Conservation (phyloP, 768 basidiomycete species). For the Lactarius vividus region DNA sequence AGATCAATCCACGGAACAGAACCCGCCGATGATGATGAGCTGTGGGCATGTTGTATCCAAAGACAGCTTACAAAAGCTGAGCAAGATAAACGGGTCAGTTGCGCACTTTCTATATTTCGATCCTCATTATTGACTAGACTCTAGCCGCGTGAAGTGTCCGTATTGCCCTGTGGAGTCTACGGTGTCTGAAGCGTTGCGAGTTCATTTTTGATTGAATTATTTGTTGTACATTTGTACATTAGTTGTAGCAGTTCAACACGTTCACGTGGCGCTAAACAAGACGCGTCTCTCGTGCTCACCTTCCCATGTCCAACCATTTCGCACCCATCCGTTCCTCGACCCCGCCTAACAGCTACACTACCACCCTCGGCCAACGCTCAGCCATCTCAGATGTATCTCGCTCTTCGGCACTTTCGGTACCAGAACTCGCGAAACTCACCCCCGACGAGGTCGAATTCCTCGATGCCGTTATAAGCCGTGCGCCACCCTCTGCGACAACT, state of each 20-base stretch:
- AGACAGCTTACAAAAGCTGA: conserved; percentile 86
- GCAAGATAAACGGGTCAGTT: conserved; percentile 80
- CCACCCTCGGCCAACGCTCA: conserved; percentile 29
- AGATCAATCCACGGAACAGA: conserved; percentile 88
- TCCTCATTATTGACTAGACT: conserved; percentile 86
- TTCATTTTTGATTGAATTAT: conserved; percentile 52
- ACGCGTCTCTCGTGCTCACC: neutral
- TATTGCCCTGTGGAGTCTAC: conserved; percentile 88
- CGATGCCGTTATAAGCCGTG: conserved; percentile 70
- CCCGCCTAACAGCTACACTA: conserved; percentile 20
- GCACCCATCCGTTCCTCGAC: conserved; percentile 37
- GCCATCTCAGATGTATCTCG: conserved; percentile 30
- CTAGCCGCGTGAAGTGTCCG: conserved; percentile 91
- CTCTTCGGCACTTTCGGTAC: conserved; percentile 21
- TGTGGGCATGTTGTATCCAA: conserved; percentile 96
- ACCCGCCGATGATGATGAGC: conserved; percentile 97
- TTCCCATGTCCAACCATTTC: conserved; percentile 35
- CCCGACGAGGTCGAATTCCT: conserved; percentile 62
- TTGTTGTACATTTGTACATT: neutral
- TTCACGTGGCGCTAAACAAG: conserved; percentile 7
- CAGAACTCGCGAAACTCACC: conserved; percentile 35
- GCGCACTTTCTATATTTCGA: conserved; percentile 34
- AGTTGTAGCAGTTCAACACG: neutral
- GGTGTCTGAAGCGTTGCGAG: conserved; percentile 52
- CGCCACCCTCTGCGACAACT: conserved; percentile 64